Evolutionary conservation across 2,329 filamentous ascomycete species (phyloP).

Genomic region (Ophiostoma quercus): DNA sequence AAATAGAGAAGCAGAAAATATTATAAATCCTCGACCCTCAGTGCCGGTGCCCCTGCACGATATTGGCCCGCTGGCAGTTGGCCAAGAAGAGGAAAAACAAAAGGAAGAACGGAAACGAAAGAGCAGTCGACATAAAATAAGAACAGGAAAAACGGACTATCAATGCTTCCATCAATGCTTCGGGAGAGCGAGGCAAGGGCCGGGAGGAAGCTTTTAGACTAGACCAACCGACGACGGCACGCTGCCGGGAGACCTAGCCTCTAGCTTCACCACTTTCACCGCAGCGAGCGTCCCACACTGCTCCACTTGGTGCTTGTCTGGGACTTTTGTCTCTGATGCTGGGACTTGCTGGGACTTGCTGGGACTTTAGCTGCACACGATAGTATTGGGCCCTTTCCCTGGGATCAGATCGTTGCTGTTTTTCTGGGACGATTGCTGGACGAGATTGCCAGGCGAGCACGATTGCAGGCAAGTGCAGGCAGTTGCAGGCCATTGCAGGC

Average conservation of each 20-base stretch:
- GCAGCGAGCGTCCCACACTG: slow-evolving; percentile 20
- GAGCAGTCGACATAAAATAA: neutral
- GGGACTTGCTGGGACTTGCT: neutral
- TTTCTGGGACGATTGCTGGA: slow-evolving; percentile 14
- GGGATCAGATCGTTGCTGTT: slow-evolving; percentile 8
- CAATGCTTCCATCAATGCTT: slow-evolving; percentile 13
- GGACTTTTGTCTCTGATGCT: slow-evolving; percentile 6
- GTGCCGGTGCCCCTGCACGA: neutral
- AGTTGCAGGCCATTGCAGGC: neutral
- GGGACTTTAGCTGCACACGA: neutral
- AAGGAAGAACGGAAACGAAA: too few species aligned
- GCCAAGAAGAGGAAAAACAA: neutral
- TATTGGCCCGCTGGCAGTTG: neutral
- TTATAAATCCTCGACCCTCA: neutral
- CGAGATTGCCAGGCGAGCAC: neutral
- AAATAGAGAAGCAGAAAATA: neutral
- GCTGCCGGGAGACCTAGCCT: slow-evolving; percentile 17
- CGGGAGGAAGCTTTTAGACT: slow-evolving; percentile 21
- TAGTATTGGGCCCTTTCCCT: neutral
- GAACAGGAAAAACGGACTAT: slow-evolving; percentile 5
- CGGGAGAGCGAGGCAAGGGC: slow-evolving; percentile 21
- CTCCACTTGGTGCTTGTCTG: slow-evolving; percentile 14
- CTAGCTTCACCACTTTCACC: slow-evolving; percentile 14
- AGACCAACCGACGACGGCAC: slow-evolving; percentile 23
- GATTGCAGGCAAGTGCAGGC: neutral